Base-by-base conservation (phyloP, 176 grass and related monocot genomes). In the Triticum turgidum region DNA sequence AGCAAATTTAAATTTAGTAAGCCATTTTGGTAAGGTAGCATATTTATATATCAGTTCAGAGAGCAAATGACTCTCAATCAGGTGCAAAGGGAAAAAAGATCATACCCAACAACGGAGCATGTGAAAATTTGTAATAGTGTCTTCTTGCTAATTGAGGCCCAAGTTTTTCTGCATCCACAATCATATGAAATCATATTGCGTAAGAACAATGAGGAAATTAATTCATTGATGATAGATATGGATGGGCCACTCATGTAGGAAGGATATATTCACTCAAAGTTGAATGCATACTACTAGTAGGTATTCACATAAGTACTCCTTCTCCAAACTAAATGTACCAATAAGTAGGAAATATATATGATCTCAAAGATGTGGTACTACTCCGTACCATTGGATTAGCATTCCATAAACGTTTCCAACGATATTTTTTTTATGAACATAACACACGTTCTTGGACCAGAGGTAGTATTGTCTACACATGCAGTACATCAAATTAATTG, bases 91-190 rank as follows among this genome's bases (percentile, higher is more conserved):
- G 7, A 37, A 15, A 32, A 21, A 30, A 68, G n/a, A 41, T 27
- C 67, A 54, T 65, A 88, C 90, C 86, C 90, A 88, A 88, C 76
- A 30, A 85, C 64, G 45, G 86, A 91, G 86, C 90, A 88, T 66
- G 86, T 8, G 77, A 91, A 91, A 66, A 88, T 83, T 58, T 88
- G 82, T 29, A 82, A 82, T 15, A 88, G 17, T 20, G 69, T 75
- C 84, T 82, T 91, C 64, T 79, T 79, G 20, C 33, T 85, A 21
- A 91, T 70, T 64, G 39, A 77, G 56, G 38, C 76, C 56, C 86
- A 80, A 22, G 90, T 85, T 67, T 85, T 88, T 77, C 90, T 91
- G 90, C 69, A 88, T 7, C 58, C 56, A 79, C 6, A 44, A 73
- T 44, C 4, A n/a, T 13, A 11, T 24, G 10, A 42, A 73, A 73